Conservation (phyloP, 139 green algal species). For the Coelastrella sp. region DNA sequence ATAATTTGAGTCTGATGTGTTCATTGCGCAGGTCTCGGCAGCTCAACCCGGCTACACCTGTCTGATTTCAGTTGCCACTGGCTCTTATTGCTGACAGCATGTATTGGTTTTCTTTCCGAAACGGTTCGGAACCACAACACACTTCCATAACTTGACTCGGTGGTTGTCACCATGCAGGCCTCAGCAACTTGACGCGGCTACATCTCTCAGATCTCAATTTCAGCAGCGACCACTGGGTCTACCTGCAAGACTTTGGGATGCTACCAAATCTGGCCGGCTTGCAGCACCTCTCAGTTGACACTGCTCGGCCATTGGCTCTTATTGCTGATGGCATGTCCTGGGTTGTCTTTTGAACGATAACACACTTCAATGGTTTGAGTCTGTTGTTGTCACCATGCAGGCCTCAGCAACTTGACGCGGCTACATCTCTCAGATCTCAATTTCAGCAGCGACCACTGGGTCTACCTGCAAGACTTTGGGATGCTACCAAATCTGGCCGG, state of each 20-base stretch:
- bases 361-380: neutral
- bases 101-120: no score
- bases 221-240: no score
- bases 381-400: no score
- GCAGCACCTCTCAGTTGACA: neutral
- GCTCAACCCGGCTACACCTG: neutral
- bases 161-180: no score
- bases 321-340: no score
- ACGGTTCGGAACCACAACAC: no score
- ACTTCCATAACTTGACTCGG: no score
- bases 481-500: neutral
- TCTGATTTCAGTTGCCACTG: no score
- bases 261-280: neutral
- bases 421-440: neutral
- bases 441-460: neutral
- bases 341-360: neutral
- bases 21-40: neutral
- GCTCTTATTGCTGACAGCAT: no score
- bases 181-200: no score
- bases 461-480: neutral
- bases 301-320: neutral
- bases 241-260: neutral
- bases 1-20: no score
- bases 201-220: no score
- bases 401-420: neutral